Conservation (phyloP, 148 eudicot species). For the Chenopodium album region DNA sequence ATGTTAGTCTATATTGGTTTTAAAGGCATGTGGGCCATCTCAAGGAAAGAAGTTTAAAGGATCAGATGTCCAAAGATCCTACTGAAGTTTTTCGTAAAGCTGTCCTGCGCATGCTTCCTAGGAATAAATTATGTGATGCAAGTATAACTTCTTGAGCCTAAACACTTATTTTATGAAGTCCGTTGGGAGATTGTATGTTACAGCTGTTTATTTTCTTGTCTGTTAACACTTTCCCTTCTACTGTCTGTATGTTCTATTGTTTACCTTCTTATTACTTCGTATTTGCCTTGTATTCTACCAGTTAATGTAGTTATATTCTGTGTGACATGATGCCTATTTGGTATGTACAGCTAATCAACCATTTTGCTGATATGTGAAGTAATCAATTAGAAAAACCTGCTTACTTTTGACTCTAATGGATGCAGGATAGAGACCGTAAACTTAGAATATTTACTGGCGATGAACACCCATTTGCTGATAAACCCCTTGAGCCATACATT, state of each 20-base stretch:
- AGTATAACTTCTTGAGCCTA: conserved; percentile 34
- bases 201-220: background rate
- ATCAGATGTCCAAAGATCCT: conserved; percentile 93
- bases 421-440: conserved; percentile 87
- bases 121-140: conserved; percentile 91
- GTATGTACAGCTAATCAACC: background rate
- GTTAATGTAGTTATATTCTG: background rate
- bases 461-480: conserved; percentile 92
- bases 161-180: background rate
- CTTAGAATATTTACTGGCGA: conserved; percentile 78
- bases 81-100: conserved; percentile 97
- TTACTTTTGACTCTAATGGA: background rate
- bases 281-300: background rate
- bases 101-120: conserved; percentile 90
- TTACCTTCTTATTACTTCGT: background rate
- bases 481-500: conserved; percentile 60
- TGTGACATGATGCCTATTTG: background rate
- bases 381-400: background rate
- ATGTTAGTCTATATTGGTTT: conserved; percentile 5
- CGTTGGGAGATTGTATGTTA: background rate
- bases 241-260: background rate
- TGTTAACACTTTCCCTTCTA: background rate
- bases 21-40: conserved; percentile 80
- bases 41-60: conserved; percentile 88
- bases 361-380: background rate